These are phyloP conservation scores for Skeletonema marinoi DNA, from an alignment of 108 stramenopile species.

Conservation along the genomic window DNA sequence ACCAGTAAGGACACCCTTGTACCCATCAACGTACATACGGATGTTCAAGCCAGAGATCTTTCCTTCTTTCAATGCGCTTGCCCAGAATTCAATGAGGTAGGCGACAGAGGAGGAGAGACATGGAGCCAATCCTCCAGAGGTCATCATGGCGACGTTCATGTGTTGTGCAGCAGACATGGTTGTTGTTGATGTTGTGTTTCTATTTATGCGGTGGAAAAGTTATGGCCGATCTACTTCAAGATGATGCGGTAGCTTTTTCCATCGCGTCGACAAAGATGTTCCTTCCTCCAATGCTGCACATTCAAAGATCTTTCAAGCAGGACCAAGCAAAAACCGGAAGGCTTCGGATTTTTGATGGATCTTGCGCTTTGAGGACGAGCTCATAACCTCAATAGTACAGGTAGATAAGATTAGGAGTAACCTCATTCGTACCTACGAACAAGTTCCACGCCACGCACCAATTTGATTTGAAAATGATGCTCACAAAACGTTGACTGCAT, in stretches of 20 bases:
- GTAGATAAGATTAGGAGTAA: neutral
- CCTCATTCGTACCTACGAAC: neutral
- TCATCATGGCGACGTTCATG: slow-evolving; percentile 93
- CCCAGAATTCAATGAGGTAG: slow-evolving; percentile 78
- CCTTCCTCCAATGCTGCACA: neutral
- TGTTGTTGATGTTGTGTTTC: neutral
- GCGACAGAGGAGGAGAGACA: slow-evolving; percentile 81
- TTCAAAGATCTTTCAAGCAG: neutral
- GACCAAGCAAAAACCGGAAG: neutral
- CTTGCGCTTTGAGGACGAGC: neutral
- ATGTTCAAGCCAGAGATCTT: slow-evolving; percentile 78
- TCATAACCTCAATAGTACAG: neutral
- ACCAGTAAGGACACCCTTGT: slow-evolving; percentile 86
- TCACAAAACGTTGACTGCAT: too few species aligned
- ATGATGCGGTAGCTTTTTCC: neutral
- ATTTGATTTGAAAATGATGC: too few species aligned
- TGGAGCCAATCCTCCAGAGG: slow-evolving; percentile 90
- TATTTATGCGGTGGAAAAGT: neutral
- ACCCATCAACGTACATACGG: slow-evolving; percentile 86
- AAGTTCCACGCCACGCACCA: neutral
- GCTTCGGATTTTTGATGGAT: neutral
- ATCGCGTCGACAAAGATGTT: too few species aligned
- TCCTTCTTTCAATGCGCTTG: slow-evolving; percentile 66
- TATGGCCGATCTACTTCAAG: neutral
- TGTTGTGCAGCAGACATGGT: slow-evolving; percentile 32